Conservation (phyloP, 352 stramenopile species). For the Globisporangium uncinulatum region DNA sequence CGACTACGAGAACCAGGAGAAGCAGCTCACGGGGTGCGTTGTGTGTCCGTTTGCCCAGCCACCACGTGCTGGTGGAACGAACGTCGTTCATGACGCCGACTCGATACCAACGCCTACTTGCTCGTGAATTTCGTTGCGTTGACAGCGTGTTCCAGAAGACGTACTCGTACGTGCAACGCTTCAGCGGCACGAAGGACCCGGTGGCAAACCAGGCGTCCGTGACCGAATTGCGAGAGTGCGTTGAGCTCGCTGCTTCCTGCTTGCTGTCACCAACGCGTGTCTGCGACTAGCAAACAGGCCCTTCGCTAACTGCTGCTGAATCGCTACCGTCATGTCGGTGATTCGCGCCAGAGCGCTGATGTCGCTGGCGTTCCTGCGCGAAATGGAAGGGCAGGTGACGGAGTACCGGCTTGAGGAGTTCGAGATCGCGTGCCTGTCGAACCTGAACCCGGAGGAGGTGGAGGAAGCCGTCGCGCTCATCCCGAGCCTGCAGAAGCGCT, state of each 20-base stretch:
- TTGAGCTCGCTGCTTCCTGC: conserved; percentile 3
- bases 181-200: conserved; percentile 88
- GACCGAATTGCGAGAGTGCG: conserved; percentile 83
- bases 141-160: conserved; percentile 88
- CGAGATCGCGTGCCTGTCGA: conserved; percentile 87
- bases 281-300: no score
- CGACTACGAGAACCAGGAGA: conserved; percentile 90
- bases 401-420: conserved; percentile 86
- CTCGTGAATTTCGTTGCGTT: conserved; percentile 1
- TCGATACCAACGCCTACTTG: not conserved
- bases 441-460: conserved; percentile 86
- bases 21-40: conserved; percentile 74
- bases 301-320: not conserved
- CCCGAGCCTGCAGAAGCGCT: conserved; percentile 84
- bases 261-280: no score
- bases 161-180: conserved; percentile 89
- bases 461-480: conserved; percentile 87
- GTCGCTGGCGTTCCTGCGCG: conserved; percentile 78
- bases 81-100: no score
- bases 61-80: no score
- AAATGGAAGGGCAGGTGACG: conserved; percentile 60
- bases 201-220: conserved; percentile 89
- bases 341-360: conserved; percentile 63
- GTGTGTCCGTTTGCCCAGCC: no score
- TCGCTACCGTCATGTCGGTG: not conserved